phyloP scores from a whole-genome alignment of 2,329 filamentous ascomycete species.

The Beauveria bassiana region DNA sequence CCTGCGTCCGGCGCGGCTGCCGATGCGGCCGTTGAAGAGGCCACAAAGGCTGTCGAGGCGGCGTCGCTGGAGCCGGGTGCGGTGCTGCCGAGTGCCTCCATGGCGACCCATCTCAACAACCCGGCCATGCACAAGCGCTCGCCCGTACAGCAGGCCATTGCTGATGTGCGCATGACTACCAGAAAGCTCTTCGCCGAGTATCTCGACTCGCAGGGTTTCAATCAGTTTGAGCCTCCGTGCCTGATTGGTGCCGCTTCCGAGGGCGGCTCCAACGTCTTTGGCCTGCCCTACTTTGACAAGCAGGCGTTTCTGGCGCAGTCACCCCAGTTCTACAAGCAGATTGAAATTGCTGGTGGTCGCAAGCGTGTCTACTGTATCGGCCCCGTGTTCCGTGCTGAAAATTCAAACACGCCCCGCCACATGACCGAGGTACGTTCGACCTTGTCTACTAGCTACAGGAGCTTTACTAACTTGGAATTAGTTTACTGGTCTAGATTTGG shows the following conservation, averaged over 20 bases:
- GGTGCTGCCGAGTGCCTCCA: constrained; percentile 60
- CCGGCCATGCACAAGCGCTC: constrained; percentile 86
- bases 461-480: constrained; percentile 18
- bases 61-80: constrained; percentile 27
- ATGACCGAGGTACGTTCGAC: constrained; percentile 59
- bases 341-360: constrained; percentile 71
- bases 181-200: constrained; percentile 70
- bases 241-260: constrained; percentile 86
- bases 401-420: constrained; percentile 76
- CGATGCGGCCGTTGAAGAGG: constrained; percentile 31
- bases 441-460: neutral
- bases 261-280: constrained; percentile 87
- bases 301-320: constrained; percentile 74
- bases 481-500: constrained; percentile 82
- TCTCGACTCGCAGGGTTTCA: constrained; percentile 66
- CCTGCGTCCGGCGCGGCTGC: constrained; percentile 19
- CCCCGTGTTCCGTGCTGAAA: constrained; percentile 78
- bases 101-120: constrained; percentile 85
- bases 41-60: constrained; percentile 35
- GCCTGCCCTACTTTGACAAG: constrained; percentile 80
- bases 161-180: constrained; percentile 45
- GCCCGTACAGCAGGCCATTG: constrained; percentile 81
- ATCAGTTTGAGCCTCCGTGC: constrained; percentile 82
- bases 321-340: constrained; percentile 83
- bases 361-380: constrained; percentile 73